Evolutionary conservation across 169 alveolate species (phyloP), one percentile per base, ranked within the genome.

Genomic region (Plasmodium adleri): DNA sequence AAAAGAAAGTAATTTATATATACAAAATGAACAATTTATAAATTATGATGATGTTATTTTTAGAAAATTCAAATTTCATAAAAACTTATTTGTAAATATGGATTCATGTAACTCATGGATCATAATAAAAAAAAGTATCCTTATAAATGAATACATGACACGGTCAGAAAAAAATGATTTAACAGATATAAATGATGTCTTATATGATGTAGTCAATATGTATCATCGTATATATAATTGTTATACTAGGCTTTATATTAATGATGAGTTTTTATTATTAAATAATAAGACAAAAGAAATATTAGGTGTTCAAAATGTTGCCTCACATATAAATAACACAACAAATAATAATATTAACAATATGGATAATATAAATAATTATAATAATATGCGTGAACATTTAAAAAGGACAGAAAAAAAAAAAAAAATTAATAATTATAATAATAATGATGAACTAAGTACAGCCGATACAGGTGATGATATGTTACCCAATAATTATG

Each of bases 201-300:
- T 83, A 20, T 83, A 83, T 66, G 91, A 83, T 28, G 63, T 83
- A 15, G 63, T 45, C 1, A 83, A 68, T 32, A 68, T 58, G 39
- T 60, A 15, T 50, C 62, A 15, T 17, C 26, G 63, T 24, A 62
- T 83, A 12, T n/a, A n/a, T 2, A 83, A 83, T 28, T 83, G 91
- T 20, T 59, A 83, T 28, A 83, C 91, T 2, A 52, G 68, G 43
- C 49, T 83, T 22, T 83, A 83, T 62, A 67, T 83, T 32, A 83
- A 83, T n/a, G 91, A 83, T 56, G 24, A 47, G 1, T 83, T 83
- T 45, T 24, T 83, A 1, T 62, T 83, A 32, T 28, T 83, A 22
- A 83, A 83, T 68, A 83, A 58, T 83, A 83, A 83, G 52, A 83
- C 91, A 10, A 83, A 83, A 12, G 91, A 83, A 68, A 68, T 83